Percentiles rank a stretch among this genome's conserved stretches.
Evolutionary conservation across 352 stramenopile species (phyloP).

Genomic region (Pythium sukuiense): DNA sequence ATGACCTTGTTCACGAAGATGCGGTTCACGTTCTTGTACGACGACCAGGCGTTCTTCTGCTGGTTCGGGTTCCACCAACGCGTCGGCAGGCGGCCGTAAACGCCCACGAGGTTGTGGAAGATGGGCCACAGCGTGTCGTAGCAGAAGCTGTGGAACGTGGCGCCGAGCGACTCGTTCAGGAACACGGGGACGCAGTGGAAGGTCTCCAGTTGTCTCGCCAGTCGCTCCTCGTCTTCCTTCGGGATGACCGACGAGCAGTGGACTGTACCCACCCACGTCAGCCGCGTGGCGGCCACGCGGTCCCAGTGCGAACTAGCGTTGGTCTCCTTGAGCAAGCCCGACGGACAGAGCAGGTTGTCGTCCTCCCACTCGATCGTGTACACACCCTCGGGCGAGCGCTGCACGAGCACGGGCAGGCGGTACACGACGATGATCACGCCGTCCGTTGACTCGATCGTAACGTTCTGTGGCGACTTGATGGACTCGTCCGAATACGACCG

Average conservation of each 20-base stretch:
- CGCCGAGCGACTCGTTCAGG: conserved; percentile 78
- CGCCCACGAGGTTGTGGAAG: conserved; percentile 98
- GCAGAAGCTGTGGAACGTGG: conserved; percentile 94
- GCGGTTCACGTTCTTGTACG: conserved; percentile 97
- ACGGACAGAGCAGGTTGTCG: conserved; percentile 86
- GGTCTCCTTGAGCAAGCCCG: conserved; percentile 72
- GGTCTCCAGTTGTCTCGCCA: conserved; percentile 71
- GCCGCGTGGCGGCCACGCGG: conserved; percentile 70
- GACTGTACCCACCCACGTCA: conserved; percentile 86
- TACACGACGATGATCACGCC: conserved; percentile 97
- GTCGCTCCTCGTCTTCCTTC: conserved; percentile 78
- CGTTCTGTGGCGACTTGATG: conserved; percentile 66
- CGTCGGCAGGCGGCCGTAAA: conserved; percentile 88
- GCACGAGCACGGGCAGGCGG: conserved; percentile 94
- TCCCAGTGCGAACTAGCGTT: conserved; percentile 60
- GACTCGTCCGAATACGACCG: conserved; percentile 61
- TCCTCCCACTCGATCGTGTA: conserved; percentile 89
- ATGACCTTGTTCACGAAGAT: conserved; percentile 95
- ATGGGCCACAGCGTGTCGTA: conserved; percentile 97
- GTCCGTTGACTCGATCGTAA: conserved; percentile 93
- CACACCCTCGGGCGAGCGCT: conserved; percentile 56
- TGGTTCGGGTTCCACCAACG: conserved; percentile 84
- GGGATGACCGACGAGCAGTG: conserved; percentile 76
- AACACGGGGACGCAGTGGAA: conserved; percentile 99
- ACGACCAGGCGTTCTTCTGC: conserved; percentile 89